Base-by-base conservation (phyloP, 768 basidiomycete genomes). In the Tremella mesenterica region DNA sequence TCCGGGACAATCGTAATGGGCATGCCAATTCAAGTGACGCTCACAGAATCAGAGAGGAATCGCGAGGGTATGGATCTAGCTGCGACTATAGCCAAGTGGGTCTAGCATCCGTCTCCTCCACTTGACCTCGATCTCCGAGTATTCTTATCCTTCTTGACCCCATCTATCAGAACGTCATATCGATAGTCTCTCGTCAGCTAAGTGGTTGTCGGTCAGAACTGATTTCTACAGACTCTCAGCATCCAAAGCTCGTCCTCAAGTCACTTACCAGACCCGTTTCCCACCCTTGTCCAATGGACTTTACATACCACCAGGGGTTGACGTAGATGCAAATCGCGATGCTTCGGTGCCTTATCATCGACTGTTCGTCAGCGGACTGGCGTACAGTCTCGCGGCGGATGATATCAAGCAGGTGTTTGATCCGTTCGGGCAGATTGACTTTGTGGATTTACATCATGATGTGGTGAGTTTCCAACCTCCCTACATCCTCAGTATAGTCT, bases 331-430 rank as follows among this genome's bases (percentile, higher is more conserved):
- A 27, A 66, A 67, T 45, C 57, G 59, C 50, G 61, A 70, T 21
- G 73, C 61, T 46, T 61, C 58, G 8, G 57, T 58, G 27, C 70
- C 71, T 16, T 71, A 68, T 51, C 63, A 73, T 62, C 90, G 92
- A 73, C 81, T 99, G 73, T 99, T 95, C 73, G 90, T 99, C 74
- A 91, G 90, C 53, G 93, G 90, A 56, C 77, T 99, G 43, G 89
- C 96, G 75, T 95, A 93, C 79, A 92, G 90, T 74, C 84, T 99
- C 56, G 88, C 89, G 51, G 88, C 95, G 76, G 85, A 88, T 64
- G 93, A 99, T 78, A 86, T 99, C 77, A 88, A 85, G 76, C 91
- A 96, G 81, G 93, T 99, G 63, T 99, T 99, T 74, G 91, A 95
- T 72, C 91, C 93, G 9, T 99, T 97, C 73, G 95, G 95, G 65